Percentiles rank a stretch among this genome's conserved stretches.
phyloP scores from a whole-genome alignment of 768 basidiomycete genomes.

The Agrocybe pediades region DNA sequence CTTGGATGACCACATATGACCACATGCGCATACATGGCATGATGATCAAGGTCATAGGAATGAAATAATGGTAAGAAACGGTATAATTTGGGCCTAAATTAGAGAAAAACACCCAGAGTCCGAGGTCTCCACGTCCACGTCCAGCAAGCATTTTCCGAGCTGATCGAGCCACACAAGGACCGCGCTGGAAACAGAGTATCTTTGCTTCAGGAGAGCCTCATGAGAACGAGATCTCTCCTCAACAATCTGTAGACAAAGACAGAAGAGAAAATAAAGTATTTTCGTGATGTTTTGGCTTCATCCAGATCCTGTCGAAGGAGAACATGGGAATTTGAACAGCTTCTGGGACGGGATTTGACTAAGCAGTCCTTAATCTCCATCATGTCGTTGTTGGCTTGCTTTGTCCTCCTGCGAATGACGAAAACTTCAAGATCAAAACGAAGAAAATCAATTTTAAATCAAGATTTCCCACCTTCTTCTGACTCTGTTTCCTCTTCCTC shows the following conservation, averaged over 20 bases:
- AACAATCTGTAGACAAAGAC: background rate
- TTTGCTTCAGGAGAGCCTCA: background rate
- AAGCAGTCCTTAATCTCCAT: background rate
- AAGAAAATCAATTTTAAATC: background rate
- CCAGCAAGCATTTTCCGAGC: background rate
- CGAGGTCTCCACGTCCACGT: background rate
- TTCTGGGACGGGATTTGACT: background rate
- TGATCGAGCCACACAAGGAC: background rate
- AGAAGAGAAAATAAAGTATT: too few relatives aligned
- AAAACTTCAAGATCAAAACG: background rate
- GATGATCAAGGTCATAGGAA: too few relatives aligned
- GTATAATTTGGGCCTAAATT: background rate
- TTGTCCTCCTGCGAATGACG: background rate
- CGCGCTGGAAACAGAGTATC: background rate
- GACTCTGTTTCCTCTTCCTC: slow-evolving; percentile 1
- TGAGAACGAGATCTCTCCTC: too few relatives aligned
- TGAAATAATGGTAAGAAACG: too few relatives aligned
- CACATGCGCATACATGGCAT: too few relatives aligned
- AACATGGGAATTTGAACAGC: background rate
- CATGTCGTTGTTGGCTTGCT: background rate
- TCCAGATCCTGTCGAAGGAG: background rate
- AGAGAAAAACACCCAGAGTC: background rate
- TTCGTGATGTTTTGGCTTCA: background rate
- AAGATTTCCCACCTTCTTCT: background rate
- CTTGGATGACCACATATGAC: too few relatives aligned